Evolutionary conservation across 768 basidiomycete genomes (phyloP).

Genomic region (Lentinula boryana): DNA sequence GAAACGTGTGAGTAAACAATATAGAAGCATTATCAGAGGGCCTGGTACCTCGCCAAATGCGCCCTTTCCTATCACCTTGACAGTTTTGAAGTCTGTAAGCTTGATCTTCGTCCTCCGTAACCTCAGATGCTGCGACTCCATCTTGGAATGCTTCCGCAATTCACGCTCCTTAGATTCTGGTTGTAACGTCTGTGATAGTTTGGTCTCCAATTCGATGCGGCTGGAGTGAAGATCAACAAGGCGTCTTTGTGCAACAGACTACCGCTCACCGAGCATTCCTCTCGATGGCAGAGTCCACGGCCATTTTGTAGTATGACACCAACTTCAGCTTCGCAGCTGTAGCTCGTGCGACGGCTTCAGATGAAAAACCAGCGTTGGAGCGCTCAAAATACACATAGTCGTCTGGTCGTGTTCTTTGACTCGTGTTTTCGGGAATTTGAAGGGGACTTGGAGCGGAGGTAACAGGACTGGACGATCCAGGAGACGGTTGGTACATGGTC

Average conservation of each 20-base stretch:
- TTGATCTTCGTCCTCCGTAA: conserved; percentile 91
- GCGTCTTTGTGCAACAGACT: neutral
- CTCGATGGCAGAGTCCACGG: conserved; percentile 94
- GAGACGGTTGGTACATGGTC: conserved; percentile 23
- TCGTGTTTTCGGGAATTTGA: conserved; percentile 3
- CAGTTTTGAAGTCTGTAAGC: conserved; percentile 87
- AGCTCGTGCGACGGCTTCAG: conserved; percentile 82
- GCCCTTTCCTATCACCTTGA: conserved; percentile 98
- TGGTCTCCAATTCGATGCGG: conserved; percentile 85
- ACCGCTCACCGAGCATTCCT: conserved; percentile 76
- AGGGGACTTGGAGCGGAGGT: conserved; percentile 2
- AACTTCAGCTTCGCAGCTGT: conserved; percentile 95
- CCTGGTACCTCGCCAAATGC: conserved; percentile 86
- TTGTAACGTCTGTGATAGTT: conserved; percentile 67
- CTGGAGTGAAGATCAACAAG: conserved; percentile 29
- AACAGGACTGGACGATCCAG: conserved; percentile 32
- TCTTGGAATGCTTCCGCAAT: conserved; percentile 78
- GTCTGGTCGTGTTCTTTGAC: conserved; percentile 33
- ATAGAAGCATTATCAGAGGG: neutral
- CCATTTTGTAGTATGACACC: conserved; percentile 97
- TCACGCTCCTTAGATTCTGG: conserved; percentile 86
- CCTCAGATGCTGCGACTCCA: conserved; percentile 87
- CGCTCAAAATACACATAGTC: conserved; percentile 93
- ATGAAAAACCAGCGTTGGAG: conserved; percentile 72
- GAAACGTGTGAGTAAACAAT: neutral